Conservation (phyloP, 2,329 filamentous ascomycete species). For the Chrysosporium keratinophilum region DNA sequence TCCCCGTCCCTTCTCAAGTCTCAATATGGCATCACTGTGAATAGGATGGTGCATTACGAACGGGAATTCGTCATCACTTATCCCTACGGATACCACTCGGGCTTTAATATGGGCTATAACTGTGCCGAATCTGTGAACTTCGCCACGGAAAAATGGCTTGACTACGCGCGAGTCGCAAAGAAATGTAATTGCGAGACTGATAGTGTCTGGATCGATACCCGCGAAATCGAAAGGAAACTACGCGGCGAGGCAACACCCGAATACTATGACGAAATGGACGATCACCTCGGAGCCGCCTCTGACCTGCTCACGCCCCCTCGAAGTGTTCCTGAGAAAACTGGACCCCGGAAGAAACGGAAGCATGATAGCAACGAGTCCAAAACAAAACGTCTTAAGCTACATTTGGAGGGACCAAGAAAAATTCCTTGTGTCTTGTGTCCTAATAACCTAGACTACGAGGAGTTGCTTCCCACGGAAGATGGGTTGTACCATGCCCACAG, state of each 20-base stretch:
- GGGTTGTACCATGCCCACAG: conserved; percentile 71
- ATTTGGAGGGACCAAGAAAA: conserved; percentile 58
- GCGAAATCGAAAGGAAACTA: conserved; percentile 88
- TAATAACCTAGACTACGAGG: conserved; percentile 71
- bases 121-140: conserved; percentile 99
- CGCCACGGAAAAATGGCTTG: conserved; percentile 85
- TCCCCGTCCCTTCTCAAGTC: conserved; percentile 79
- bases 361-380: conserved; percentile 46
- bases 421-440: conserved; percentile 87
- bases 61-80: conserved; percentile 98
- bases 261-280: conserved; percentile 40
- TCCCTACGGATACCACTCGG: conserved; percentile 95
- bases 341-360: conserved; percentile 61
- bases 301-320: conserved; percentile 70
- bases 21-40: conserved; percentile 90
- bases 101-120: conserved; percentile 96
- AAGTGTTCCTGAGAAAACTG: conserved; percentile 59
- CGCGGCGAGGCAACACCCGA: conserved; percentile 63
- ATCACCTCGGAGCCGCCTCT: conserved; percentile 52
- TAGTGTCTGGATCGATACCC: conserved; percentile 96
- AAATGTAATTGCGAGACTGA: conserved; percentile 95
- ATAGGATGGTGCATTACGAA: conserved; percentile 88
- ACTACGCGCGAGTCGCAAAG: conserved; percentile 90
- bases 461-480: conserved; percentile 78
- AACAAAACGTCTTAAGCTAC: conserved; percentile 68